Percentiles rank a stretch among this genome's conserved stretches.
phyloP scores from a whole-genome alignment of 192 early-diverging fungal genomes.

The Umbelopsis isabellina region DNA sequence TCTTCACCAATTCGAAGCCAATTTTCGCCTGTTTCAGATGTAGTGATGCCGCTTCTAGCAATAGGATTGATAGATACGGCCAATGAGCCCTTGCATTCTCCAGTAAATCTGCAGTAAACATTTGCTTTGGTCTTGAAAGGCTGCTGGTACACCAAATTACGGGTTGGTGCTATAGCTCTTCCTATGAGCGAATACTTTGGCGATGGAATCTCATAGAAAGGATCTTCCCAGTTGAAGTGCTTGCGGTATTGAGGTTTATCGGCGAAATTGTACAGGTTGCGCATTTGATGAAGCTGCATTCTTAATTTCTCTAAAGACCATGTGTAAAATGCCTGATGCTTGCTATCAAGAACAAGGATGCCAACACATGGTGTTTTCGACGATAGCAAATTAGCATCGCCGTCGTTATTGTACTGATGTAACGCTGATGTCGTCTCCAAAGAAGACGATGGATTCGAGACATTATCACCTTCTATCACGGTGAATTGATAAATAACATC shows the following conservation, averaged over 20 bases:
- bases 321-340: constrained; percentile 54
- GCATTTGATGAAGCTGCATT: constrained; percentile 41
- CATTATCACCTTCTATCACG: constrained; percentile 66
- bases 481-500: constrained; percentile 85
- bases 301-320: constrained; percentile 49
- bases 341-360: constrained; percentile 57
- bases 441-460: constrained; percentile 52
- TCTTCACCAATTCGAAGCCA: constrained; percentile 50
- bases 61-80: constrained; percentile 46
- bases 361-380: constrained; percentile 56
- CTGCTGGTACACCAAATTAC: constrained; percentile 47
- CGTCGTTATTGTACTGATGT: constrained; percentile 53
- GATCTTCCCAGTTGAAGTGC: constrained; percentile 64
- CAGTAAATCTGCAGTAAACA: constrained; percentile 50
- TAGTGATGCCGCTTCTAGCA: constrained; percentile 24
- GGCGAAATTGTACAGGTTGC: constrained; percentile 59
- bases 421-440: constrained; percentile 55
- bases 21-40: neutral
- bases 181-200: constrained; percentile 60
- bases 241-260: constrained; percentile 61
- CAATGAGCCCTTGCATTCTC: constrained; percentile 43
- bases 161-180: constrained; percentile 44
- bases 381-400: constrained; percentile 45
- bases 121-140: constrained; percentile 44
- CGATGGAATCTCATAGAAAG: constrained; percentile 62